Base-by-base conservation (phyloP, 805 yeast genomes). In the Yamadazyma paraphyllophila region DNA sequence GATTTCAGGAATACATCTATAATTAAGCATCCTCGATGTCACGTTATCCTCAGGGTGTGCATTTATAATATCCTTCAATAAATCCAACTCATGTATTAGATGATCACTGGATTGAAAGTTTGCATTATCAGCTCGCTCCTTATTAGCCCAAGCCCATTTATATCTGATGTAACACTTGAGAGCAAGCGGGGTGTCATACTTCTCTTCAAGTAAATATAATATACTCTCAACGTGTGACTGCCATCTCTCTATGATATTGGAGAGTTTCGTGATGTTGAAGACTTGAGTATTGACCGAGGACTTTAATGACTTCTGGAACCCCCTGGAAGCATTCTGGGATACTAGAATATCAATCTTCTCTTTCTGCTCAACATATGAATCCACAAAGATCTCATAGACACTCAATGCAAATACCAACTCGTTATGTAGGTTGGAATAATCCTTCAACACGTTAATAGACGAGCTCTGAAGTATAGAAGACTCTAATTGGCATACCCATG, bases 1-100 rank as follows among this genome's bases (percentile, higher is more conserved):
- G 2, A 91, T 62, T 1, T 72, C 66, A 2, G 88, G 83, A 12
- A 91, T 78, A 45, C 74, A 67, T 1, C 72, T 67, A 52, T 76
- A 85, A 57, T 90, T 89, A 1, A 80, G 73, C 59, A 77, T 81
- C 0, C 62, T 55, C 0, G 84, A 63, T 7, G 64, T 58, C 2
- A 73, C 32, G 4, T 32, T 36, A 1, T 39, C n/a, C n/a, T n/a
- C 35, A 3, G 38, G 16, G 12, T 29, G 9, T 7, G 32, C 17
- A 11, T 38, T 37, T 8, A 60, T 41, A 4, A 52, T 17, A 0
- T 49, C 49, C 8, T 53, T 38, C 34, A 61, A 24, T 35, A 48
- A 53, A 20, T 54, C 39, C n/a, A 68, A 45, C 27, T 61, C 59
- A 11, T 40, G 40, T 15, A 60, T 59, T 2, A 68, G 58, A 14